phyloP scores from a whole-genome alignment of 2,329 filamentous ascomycete genomes.

The Exophiala xenobiotica region DNA sequence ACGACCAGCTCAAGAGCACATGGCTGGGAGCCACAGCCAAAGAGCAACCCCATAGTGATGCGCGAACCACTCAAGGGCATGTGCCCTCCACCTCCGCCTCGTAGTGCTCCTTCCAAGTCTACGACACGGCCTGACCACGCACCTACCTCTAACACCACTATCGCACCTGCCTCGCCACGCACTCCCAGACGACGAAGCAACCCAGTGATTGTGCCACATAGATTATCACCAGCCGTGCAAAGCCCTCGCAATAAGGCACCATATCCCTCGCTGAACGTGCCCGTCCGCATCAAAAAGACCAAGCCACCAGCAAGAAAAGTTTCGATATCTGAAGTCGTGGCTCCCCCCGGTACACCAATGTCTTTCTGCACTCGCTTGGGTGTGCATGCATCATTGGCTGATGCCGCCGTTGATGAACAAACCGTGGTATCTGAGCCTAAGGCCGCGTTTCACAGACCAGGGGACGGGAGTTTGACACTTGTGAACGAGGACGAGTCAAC shows the following conservation, averaged over 20 bases:
- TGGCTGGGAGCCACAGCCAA: no score
- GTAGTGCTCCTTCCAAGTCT: neutral
- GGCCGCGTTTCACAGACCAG: neutral
- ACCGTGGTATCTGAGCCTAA: neutral
- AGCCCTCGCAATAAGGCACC: neutral
- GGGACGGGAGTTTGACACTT: constrained; percentile 14
- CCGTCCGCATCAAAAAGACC: constrained; percentile 17
- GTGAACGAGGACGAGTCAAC: constrained; percentile 13
- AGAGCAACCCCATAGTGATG: no score
- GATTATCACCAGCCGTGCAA: neutral
- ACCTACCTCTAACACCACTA: neutral
- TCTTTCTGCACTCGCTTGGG: constrained; percentile 19
- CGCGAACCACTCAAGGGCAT: constrained; percentile 1
- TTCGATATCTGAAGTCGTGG: neutral
- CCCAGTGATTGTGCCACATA: no score
- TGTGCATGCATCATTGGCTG: neutral
- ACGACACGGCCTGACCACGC: neutral
- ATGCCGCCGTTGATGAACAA: neutral
- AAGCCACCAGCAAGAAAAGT: neutral
- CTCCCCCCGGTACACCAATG: constrained; percentile 14
- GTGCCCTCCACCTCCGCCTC: constrained; percentile 6
- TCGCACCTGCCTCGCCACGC: neutral
- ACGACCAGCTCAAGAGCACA: no score
- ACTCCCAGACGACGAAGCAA: neutral
- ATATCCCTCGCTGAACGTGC: neutral